Evolutionary conservation across 2,329 filamentous ascomycete genomes (phyloP).

Genomic region (Colletotrichum navitas): DNA sequence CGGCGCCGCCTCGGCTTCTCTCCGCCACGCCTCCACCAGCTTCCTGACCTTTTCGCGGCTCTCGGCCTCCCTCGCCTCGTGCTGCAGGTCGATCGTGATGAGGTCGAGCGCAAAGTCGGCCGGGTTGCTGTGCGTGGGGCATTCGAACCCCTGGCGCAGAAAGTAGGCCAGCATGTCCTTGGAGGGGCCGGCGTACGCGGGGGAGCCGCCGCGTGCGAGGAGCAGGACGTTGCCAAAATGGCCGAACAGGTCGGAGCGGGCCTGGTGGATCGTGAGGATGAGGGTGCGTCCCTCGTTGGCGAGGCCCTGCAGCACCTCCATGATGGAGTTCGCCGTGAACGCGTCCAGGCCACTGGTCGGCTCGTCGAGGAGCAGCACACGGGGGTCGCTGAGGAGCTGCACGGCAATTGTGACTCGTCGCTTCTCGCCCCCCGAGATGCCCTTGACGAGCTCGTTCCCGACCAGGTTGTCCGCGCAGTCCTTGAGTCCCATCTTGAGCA

Average conservation of each 20-base stretch:
- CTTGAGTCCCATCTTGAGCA: slow-evolving; percentile 81
- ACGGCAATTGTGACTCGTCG: slow-evolving; percentile 82
- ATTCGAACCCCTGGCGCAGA: slow-evolving; percentile 68
- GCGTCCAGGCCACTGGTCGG: slow-evolving; percentile 83
- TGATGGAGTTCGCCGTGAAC: slow-evolving; percentile 82
- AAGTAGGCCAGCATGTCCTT: slow-evolving; percentile 76
- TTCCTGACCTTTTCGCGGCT: slow-evolving; percentile 72
- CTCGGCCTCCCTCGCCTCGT: slow-evolving; percentile 70
- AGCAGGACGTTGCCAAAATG: slow-evolving; percentile 80
- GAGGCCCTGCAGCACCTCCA: slow-evolving; percentile 78
- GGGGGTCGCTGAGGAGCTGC: slow-evolving; percentile 81
- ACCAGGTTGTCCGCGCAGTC: slow-evolving; percentile 83
- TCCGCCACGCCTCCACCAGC: slow-evolving; percentile 71
- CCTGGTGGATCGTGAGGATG: slow-evolving; percentile 83
- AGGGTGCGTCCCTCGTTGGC: slow-evolving; percentile 80
- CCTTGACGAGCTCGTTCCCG: slow-evolving; percentile 79
- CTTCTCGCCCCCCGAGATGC: slow-evolving; percentile 85
- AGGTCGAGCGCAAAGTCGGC: slow-evolving; percentile 83
- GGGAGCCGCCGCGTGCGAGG: slow-evolving; percentile 75
- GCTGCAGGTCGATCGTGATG: slow-evolving; percentile 81
- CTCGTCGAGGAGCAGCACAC: slow-evolving; percentile 80
- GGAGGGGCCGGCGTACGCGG: slow-evolving; percentile 76
- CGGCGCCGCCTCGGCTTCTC: slow-evolving; percentile 24
- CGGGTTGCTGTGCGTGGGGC: slow-evolving; percentile 78
- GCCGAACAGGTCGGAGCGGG: slow-evolving; percentile 78